Conservation (phyloP, 495 filamentous ascomycete species). For the Collariella sp. region DNA sequence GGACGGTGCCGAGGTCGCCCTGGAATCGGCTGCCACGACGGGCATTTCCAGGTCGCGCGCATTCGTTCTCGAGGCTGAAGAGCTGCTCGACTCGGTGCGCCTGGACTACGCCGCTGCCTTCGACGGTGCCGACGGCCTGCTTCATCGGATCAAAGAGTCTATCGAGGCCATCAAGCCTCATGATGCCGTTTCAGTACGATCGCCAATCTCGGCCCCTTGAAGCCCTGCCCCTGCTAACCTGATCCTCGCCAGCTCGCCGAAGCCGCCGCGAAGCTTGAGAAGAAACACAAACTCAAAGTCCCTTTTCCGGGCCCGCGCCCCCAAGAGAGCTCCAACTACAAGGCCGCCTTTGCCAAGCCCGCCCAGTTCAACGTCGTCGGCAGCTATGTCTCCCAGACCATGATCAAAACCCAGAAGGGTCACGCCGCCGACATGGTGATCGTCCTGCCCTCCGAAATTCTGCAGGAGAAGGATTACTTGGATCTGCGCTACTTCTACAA, state of each 20-base stretch:
- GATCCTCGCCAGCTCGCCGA: slow-evolving; percentile 51
- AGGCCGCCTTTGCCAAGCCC: slow-evolving; percentile 67
- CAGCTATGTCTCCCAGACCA: slow-evolving; percentile 72
- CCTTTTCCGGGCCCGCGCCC: slow-evolving; percentile 78
- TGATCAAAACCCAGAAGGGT: slow-evolving; percentile 49
- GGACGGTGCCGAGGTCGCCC: slow-evolving; percentile 18
- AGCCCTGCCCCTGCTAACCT: neutral
- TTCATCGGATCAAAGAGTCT: slow-evolving; percentile 63
- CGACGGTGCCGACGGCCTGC: slow-evolving; percentile 52
- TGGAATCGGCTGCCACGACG: slow-evolving; percentile 22
- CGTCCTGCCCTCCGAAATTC: slow-evolving; percentile 67
- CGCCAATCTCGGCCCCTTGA: neutral
- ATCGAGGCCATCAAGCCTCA: slow-evolving; percentile 59
- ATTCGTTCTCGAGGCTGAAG: slow-evolving; percentile 83
- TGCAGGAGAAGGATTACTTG: slow-evolving; percentile 91
- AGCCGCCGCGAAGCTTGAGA: slow-evolving; percentile 58
- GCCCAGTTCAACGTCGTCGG: slow-evolving; percentile 77
- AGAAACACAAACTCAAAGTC: slow-evolving; percentile 54
- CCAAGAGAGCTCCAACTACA: slow-evolving; percentile 64
- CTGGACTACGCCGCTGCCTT: slow-evolving; percentile 61
- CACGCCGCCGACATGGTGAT: slow-evolving; percentile 72
- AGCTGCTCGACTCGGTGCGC: slow-evolving; percentile 61
- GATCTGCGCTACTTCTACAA: slow-evolving; percentile 94
- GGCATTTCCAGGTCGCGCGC: slow-evolving; percentile 44
- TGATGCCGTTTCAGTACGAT: slow-evolving; percentile 47